phyloP scores from a whole-genome alignment of 208 protist genomes.

The Trypanosoma rangeli region DNA sequence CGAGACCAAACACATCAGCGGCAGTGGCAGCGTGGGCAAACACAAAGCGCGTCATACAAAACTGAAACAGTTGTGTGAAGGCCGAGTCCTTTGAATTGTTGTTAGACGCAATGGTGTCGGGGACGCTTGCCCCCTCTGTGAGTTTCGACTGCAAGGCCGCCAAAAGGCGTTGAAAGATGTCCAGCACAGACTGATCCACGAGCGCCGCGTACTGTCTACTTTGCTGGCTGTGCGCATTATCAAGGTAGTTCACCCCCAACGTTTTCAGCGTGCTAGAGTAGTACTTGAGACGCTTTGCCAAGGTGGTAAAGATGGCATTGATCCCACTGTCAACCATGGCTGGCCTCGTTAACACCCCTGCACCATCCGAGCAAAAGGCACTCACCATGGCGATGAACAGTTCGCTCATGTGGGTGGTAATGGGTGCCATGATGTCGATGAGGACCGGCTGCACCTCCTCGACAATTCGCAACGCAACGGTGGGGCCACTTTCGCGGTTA shows the following conservation, averaged over 20 bases:
- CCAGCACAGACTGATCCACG: constrained; percentile 40
- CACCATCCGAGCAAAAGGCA: constrained; percentile 43
- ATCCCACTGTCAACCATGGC: constrained; percentile 23
- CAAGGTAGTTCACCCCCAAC: constrained; percentile 68
- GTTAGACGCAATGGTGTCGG: neutral
- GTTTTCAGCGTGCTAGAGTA: constrained; percentile 56
- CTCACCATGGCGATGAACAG: constrained; percentile 41
- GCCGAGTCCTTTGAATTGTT: neutral
- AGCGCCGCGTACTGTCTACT: constrained; percentile 33
- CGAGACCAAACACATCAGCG: neutral
- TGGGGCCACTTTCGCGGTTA: constrained; percentile 22
- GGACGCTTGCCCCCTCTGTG: constrained; percentile 7
- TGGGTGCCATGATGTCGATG: constrained; percentile 51
- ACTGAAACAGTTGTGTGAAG: constrained; percentile 17
- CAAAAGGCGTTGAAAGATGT: constrained; percentile 28
- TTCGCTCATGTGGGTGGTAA: constrained; percentile 41
- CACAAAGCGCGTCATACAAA: constrained; percentile 32
- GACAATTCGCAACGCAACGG: constrained; percentile 46
- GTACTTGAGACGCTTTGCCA: constrained; percentile 56
- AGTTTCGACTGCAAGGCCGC: constrained; percentile 9
- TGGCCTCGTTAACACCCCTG: neutral
- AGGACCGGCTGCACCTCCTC: constrained; percentile 76
- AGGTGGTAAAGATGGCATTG: constrained; percentile 29
- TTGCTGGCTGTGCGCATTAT: constrained; percentile 44
- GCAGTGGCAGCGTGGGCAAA: constrained; percentile 22